Evolutionary conservation across 2,329 filamentous ascomycete species (phyloP), one percentile per base, ranked within the genome.

Genomic region (Apiospora saccharicola): DNA sequence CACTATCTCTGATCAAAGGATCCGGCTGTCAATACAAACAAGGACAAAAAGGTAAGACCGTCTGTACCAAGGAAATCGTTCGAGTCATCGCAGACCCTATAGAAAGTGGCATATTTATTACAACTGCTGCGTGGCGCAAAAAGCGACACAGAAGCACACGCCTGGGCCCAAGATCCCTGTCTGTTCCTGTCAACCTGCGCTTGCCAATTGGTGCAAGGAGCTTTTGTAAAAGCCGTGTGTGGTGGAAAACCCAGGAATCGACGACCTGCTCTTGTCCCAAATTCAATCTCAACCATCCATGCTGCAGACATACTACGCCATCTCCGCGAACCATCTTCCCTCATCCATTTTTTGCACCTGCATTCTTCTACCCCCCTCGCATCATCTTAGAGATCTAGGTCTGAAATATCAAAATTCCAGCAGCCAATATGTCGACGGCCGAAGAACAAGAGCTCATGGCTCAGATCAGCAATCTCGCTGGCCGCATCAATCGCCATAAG

Each of bases 401-500:
- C 44, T 37, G 24, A 69, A 47, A 69, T 16, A 69, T 30, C 67
- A 30, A 69, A n/a, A 26, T 68, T 34, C 57, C 57, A 64, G 57
- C 13, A 69, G 22, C 73, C 72, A 76, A 43, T 72, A 79, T 79
- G 78, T 71, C 77, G 70, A 76, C 78, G 44, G 47, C 74, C 70
- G 86, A 89, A 77, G 85, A 89, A 71, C 85, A 85, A 77, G 86
- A 88, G 72, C 80, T 90, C 74, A 80, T 89, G 77, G 87, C 86
- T 70, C 84, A 84, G 75, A 90, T 90, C 79, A 82, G 85, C 77
- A 84, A 84, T 57, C 80, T 89, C 70, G 85, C 88, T 72, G 85
- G 87, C 87, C 92, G 93, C 82, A 96, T 96, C 80, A 95, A 95
- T 80, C 90, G 91, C 70, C 91, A 93, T 84, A 95, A 93, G 81